Evolutionary conservation across 75 land plant genomes (phyloP), one percentile per base, ranked within the genome.

Genomic region (Pinus albicaulis): DNA sequence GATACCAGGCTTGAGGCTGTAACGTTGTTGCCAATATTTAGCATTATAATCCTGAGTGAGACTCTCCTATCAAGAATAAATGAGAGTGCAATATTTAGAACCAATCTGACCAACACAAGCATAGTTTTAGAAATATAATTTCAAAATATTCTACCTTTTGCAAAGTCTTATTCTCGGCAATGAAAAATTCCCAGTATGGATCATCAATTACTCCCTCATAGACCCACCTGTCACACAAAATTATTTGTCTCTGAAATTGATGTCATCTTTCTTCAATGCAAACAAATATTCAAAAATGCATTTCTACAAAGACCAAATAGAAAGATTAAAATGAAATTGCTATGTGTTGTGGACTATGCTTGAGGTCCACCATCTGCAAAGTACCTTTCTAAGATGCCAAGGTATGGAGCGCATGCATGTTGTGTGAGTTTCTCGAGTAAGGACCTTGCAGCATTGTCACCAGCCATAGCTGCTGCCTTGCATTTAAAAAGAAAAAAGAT

Each of bases 151-250:
- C 36, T 87, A 96, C 99, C 95, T 96, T 96, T 81, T 90, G 87
- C 74, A 96, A 74, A 55, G 89, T 82, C 82, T 94, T 94, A 78
- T 96, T 94, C 75, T 96, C 99, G 70, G 87, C 90, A 78, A 96
- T 96, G 79, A 96, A 95, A 82, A 96, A 96, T 89, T 96, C 99
- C 31, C 92, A 93, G 80, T 96, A 96, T 62, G 99, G 99, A 75
- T 96, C 99, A 81, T 96, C 99, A 69, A 96, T 94, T 20, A 94
- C 89, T 58, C 99, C 99, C 81, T 96, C 99, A 84, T 94, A 94
- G 11, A 96, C 88, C 99, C 99, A 96, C 73, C 99, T 96, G 57
- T 48, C 26, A 83, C 24, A n/a, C 53, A 16, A 38, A 73, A 20
- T 34, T 20, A 71, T 31, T 23, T 28, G 13, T 16, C 15, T 19